These are phyloP conservation scores for Fusarium sp. DNA, from an alignment of 2,329 filamentous ascomycete genomes.

Conservation along the genomic window DNA sequence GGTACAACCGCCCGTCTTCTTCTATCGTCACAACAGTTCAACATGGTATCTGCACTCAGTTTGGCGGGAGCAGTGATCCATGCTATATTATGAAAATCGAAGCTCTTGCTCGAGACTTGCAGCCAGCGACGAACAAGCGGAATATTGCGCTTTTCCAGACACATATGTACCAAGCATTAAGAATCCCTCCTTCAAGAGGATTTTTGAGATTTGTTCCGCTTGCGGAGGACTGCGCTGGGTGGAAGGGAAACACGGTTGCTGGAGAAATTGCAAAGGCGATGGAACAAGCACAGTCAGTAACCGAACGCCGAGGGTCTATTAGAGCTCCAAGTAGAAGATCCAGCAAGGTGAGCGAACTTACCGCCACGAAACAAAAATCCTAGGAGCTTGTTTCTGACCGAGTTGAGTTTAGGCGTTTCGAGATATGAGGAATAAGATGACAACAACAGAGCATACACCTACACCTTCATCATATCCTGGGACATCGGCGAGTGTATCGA, in stretches of 20 bases:
- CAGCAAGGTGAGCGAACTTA: conserved; percentile 31
- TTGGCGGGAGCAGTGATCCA: conserved; percentile 81
- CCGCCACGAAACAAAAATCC: too few species aligned
- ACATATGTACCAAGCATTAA: conserved; percentile 79
- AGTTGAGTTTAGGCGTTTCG: conserved; percentile 17
- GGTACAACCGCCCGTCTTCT: conserved; percentile 80
- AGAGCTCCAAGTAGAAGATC: conserved; percentile 32
- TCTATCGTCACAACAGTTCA: conserved; percentile 82
- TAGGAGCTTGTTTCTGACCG: conserved; percentile 2
- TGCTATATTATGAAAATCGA: conserved; percentile 83
- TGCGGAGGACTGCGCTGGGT: conserved; percentile 78
- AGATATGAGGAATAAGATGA: conserved; percentile 10
- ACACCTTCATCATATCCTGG: not conserved
- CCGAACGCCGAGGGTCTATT: conserved; percentile 14
- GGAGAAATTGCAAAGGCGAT: conserved; percentile 65
- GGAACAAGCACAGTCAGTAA: conserved; percentile 8
- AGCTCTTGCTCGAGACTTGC: conserved; percentile 76
- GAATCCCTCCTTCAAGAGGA: conserved; percentile 75
- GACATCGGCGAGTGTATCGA: not conserved
- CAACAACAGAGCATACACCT: not conserved
- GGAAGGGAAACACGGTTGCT: conserved; percentile 76
- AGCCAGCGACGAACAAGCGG: conserved; percentile 82
- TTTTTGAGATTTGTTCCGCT: conserved; percentile 79
- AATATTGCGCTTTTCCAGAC: conserved; percentile 82
- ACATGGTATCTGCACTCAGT: conserved; percentile 80